These are phyloP conservation scores for Malassezia equina DNA, from an alignment of 1,284 basidiomycete genomes.

Conservation along the genomic window DNA sequence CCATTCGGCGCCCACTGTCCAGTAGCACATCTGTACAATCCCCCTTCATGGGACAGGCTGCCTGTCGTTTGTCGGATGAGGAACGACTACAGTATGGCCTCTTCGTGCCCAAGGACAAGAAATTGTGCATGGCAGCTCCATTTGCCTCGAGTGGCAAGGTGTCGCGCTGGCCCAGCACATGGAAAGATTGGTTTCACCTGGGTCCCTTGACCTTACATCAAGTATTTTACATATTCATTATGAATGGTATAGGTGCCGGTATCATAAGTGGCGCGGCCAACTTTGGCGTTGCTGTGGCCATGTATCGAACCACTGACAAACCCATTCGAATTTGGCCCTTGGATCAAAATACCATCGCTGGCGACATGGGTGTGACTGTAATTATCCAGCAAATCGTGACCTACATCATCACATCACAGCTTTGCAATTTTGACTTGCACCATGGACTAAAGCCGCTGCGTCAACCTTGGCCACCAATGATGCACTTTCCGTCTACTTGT, in stretches of 20 bases:
- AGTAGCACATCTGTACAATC: background rate
- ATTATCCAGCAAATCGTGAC: conserved; percentile 40
- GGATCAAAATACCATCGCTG: conserved; percentile 33
- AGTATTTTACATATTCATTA: conserved; percentile 17
- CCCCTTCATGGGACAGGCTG: background rate
- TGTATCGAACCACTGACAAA: conserved; percentile 21
- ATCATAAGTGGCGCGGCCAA: conserved; percentile 30
- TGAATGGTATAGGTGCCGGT: conserved; percentile 16
- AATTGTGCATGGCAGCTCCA: conserved; percentile 50
- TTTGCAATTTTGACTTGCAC: conserved; percentile 32
- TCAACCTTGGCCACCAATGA: conserved; percentile 38
- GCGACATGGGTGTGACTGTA: conserved; percentile 44
- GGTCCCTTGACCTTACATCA: conserved; percentile 9
- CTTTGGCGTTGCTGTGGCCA: conserved; percentile 36
- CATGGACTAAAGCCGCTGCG: conserved; percentile 27
- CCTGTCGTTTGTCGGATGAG: background rate
- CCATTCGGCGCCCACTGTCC: background rate
- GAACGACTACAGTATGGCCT: background rate
- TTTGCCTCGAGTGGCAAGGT: conserved; percentile 51
- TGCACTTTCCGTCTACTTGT: conserved; percentile 32
- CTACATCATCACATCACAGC: conserved; percentile 34
- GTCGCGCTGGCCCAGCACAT: background rate
- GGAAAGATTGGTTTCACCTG: conserved; percentile 12
- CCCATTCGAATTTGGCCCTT: conserved; percentile 32
- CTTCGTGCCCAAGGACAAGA: conserved; percentile 1